Evolutionary conservation across 148 eudicot species (phyloP), one percentile per base, ranked within the genome.

Genomic region (Camellia granthamiana): DNA sequence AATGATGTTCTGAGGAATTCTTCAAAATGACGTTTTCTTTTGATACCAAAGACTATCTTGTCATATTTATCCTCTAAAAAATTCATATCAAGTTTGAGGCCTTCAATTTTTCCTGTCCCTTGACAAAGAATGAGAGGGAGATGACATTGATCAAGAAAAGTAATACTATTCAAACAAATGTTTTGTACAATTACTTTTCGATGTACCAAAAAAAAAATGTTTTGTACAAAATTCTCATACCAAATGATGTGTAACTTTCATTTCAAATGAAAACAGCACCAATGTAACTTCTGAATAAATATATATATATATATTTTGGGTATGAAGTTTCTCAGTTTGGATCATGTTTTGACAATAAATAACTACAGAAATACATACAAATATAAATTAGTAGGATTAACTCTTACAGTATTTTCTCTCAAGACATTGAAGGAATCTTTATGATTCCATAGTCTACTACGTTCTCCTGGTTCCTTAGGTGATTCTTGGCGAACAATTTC

Each of bases 361-460:
- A 23, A 23, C 23, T 23, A 23, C 23, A 23, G 23, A 23, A 23
- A 47, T 47, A 6, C 51, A 47, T 47, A 47, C 5, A 47, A 47
- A 44, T 42, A 43, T 9, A 30, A 13, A 30, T 13, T 11, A 49
- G 41, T 9, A 65, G 4, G 7, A 6, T 47, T 63, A 19, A 3
- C 2, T 42, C 63, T 46, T 78, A 78, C 80, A 21, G 41, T 69
- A 46, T 54, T 51, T 30, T 51, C 80, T 66, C 44, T 49, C 47
- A 78, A 30, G 5, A 78, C 74, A 14, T 65, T 66, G 14, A 78
- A 64, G 7, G 80, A 77, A 47, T 77, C 80, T 21, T 77, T 47
- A 30, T 6, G 10, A 3, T 16, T 15, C 74, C 74, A 70, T 0
- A 70, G 8, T 70, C 74, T 70, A 6, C 52, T 70, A 9, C 52